These are phyloP conservation scores for Celoporthe dispersa DNA, from an alignment of 2,329 filamentous ascomycete species.

Conservation along the genomic window DNA sequence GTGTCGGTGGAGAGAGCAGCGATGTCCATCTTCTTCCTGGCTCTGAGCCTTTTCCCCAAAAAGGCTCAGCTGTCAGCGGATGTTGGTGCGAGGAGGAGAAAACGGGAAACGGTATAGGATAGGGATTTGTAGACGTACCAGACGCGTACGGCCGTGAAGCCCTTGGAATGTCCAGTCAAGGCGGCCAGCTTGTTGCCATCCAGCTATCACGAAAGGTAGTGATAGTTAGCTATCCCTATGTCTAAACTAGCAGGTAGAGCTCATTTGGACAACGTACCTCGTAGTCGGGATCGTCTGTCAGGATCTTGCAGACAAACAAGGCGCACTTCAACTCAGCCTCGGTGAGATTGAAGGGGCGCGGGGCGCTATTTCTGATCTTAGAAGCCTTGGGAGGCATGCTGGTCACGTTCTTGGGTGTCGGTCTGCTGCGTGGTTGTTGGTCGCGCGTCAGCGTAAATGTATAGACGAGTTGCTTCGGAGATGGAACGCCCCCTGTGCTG, in stretches of 20 bases:
- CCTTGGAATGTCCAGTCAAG: constrained; percentile 16
- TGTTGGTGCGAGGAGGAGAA: neutral
- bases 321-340: constrained; percentile 7
- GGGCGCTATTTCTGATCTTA: neutral
- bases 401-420: neutral
- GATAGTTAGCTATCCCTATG: neutral
- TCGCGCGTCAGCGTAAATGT: neutral
- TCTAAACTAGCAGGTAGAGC: neutral
- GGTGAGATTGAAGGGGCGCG: neutral
- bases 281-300: neutral
- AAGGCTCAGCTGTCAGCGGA: neutral
- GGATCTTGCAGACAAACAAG: constrained; percentile 8
- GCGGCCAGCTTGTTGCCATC: constrained; percentile 12
- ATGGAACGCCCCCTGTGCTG: neutral
- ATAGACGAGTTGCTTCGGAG: neutral
- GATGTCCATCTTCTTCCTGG: neutral
- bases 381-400: constrained; percentile 10
- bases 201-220: neutral
- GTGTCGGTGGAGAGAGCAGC: neutral
- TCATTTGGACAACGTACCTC: constrained; percentile 6
- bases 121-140: constrained; percentile 6
- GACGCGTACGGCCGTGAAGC: constrained; percentile 8
- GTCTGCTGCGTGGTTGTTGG: neutral
- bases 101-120: neutral
- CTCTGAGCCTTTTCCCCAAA: neutral